Percentiles rank a stretch among this genome's conserved stretches.
Conservation (phyloP, 2,329 filamentous ascomycete species). For the Aspergillus intermedius region DNA sequence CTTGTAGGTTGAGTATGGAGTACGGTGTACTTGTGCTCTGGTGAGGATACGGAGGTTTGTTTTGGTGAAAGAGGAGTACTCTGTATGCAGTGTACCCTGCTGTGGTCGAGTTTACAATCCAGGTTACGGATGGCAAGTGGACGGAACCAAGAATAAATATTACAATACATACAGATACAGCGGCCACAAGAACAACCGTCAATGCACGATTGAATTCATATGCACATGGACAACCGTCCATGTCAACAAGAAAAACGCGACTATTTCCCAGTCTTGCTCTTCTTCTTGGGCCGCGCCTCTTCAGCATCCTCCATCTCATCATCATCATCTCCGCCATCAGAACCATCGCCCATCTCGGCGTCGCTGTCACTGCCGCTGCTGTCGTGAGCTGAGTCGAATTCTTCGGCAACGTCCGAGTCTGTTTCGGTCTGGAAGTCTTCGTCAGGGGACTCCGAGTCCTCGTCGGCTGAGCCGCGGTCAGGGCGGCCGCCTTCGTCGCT, state of each 20-base stretch:
- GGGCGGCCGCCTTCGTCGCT: constrained; percentile 68
- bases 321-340: constrained; percentile 33
- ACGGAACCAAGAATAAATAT: neutral
- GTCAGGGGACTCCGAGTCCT: constrained; percentile 90
- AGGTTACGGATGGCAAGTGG: no score
- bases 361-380: constrained; percentile 67
- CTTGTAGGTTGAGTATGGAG: no score
- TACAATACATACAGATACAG: neutral
- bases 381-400: constrained; percentile 87
- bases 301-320: constrained; percentile 29
- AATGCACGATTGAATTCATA: neutral
- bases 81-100: no score
- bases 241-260: no score
- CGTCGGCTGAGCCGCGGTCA: constrained; percentile 85
- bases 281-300: constrained; percentile 58
- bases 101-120: no score
- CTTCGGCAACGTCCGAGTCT: constrained; percentile 92
- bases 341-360: constrained; percentile 50
- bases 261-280: constrained; percentile 47
- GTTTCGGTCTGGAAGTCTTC: constrained; percentile 92
- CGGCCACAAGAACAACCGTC: neutral
- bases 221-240: neutral
- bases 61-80: no score
- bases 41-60: no score
- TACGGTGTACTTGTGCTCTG: no score